A percentile compares a stretch with the other conserved stretches of the same genome.
Evolutionary conservation across 495 filamentous ascomycete species (phyloP).

Genomic region (Daldinia concentrica): DNA sequence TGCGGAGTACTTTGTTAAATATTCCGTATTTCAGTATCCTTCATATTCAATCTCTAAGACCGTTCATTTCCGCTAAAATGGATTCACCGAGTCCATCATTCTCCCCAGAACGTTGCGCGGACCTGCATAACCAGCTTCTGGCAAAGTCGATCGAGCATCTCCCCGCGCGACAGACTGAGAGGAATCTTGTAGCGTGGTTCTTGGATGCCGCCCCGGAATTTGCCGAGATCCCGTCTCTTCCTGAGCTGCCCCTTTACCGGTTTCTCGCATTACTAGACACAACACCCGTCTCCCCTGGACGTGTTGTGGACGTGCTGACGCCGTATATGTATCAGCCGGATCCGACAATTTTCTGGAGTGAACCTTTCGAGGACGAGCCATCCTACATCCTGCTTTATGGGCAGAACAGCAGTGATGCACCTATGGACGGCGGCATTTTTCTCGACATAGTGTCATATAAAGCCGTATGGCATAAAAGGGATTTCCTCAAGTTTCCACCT

Average conservation of each 20-base stretch:
- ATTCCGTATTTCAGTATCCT: not conserved
- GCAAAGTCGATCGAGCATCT: constrained; percentile 14
- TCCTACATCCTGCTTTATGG: constrained; percentile 11
- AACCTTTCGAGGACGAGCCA: not conserved
- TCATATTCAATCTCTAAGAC: not conserved
- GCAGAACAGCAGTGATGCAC: not conserved
- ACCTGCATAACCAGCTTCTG: constrained; percentile 11
- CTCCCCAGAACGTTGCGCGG: constrained; percentile 14
- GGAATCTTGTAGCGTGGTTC: constrained; percentile 4
- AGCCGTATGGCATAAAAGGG: not conserved
- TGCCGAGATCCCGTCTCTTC: constrained; percentile 11
- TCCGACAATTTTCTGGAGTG: constrained; percentile 16
- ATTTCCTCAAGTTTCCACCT: not conserved
- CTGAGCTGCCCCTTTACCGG: constrained; percentile 2
- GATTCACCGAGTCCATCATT: not conserved
- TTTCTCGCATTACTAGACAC: constrained; percentile 11
- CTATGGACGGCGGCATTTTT: constrained; percentile 5
- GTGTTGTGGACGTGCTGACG: constrained; percentile 3
- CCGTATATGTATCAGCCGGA: constrained; percentile 19
- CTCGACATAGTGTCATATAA: constrained; percentile 1
- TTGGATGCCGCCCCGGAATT: constrained; percentile 12
- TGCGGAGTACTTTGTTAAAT: not conserved
- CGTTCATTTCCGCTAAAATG: not conserved
- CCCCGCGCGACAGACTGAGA: not conserved
- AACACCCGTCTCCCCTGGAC: not conserved